These are phyloP conservation scores for Amaranthus hypochondriacus DNA, from an alignment of 148 eudicot genomes.

Conservation along the genomic window DNA sequence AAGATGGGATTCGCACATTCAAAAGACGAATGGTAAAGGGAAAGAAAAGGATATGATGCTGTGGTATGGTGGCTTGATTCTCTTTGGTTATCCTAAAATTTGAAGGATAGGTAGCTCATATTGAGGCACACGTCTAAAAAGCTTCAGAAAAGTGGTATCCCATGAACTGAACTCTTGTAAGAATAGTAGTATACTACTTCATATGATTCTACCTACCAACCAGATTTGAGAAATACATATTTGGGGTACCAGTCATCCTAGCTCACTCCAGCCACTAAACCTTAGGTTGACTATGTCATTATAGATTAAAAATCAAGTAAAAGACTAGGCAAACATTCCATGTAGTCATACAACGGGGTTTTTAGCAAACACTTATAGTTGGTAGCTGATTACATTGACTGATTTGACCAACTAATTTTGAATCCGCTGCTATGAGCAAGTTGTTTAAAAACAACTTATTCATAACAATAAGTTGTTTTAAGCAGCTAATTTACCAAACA, in stretches of 20 bases:
- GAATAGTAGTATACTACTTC: not conserved
- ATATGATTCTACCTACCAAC: not conserved
- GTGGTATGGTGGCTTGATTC: slow-evolving; percentile 14
- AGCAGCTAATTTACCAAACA: too few relatives aligned
- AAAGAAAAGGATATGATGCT: slow-evolving; percentile 9
- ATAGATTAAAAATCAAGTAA: not conserved
- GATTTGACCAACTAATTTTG: too few relatives aligned
- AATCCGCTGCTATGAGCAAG: too few relatives aligned
- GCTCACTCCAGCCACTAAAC: slow-evolving; percentile 5
- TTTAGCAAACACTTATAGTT: too few relatives aligned
- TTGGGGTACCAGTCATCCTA: not conserved
- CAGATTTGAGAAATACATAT: not conserved
- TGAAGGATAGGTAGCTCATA: slow-evolving; percentile 6
- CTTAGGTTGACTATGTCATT: slow-evolving; percentile 9
- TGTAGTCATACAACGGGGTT: not conserved
- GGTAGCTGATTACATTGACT: too few relatives aligned
- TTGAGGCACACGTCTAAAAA: slow-evolving; percentile 33
- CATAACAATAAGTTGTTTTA: too few relatives aligned
- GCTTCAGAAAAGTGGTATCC: slow-evolving; percentile 29
- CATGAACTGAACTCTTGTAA: slow-evolving; percentile 26
- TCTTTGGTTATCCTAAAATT: slow-evolving; percentile 4
- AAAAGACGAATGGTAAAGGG: slow-evolving; percentile 2
- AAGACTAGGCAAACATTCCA: not conserved
- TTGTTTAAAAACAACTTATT: too few relatives aligned
- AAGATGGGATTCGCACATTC: slow-evolving; percentile 3